A percentile compares a stretch with the other conserved stretches of the same genome.
Evolutionary conservation across 106 monocot species (phyloP).

Genomic region (Allium fistulosum): DNA sequence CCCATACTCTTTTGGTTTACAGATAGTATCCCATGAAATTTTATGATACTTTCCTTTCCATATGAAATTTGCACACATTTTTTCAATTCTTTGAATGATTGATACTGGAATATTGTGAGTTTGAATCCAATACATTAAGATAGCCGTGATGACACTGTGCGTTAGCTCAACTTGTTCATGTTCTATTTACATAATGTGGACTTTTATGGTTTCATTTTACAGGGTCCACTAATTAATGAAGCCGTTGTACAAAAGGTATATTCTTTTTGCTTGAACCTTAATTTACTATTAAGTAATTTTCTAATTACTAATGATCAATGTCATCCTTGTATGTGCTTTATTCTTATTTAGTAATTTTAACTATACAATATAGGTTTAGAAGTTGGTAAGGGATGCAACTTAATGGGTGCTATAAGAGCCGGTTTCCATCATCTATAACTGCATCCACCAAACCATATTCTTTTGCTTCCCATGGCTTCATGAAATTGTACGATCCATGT

Average conservation of each 20-base stretch:
- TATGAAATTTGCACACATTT: too few relatives aligned
- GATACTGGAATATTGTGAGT: too few relatives aligned
- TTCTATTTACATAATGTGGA: neutral
- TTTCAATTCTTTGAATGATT: too few relatives aligned
- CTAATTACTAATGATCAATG: neutral
- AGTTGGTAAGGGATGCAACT: conserved; percentile 69
- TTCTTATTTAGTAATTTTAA: neutral
- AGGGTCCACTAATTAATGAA: conserved; percentile 98
- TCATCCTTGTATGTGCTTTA: neutral
- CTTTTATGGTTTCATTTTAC: conserved; percentile 9
- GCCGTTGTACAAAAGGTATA: conserved; percentile 79
- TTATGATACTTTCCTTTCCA: too few relatives aligned
- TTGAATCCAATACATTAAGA: too few relatives aligned
- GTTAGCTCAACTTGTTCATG: too few relatives aligned
- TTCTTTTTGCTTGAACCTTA: conserved; percentile 1
- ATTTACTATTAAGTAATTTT: neutral
- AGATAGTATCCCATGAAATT: too few relatives aligned
- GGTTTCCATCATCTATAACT: conserved; percentile 88
- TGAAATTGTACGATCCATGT: conserved; percentile 89
- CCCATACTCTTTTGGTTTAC: too few relatives aligned
- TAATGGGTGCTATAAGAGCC: conserved; percentile 71
- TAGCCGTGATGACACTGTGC: too few relatives aligned
- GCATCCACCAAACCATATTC: conserved; percentile 91
- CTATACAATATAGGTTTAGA: conserved; percentile 55
- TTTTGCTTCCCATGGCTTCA: conserved; percentile 95